phyloP scores from a whole-genome alignment of 1,284 basidiomycete species.

The Rhodotorula sp. region DNA sequence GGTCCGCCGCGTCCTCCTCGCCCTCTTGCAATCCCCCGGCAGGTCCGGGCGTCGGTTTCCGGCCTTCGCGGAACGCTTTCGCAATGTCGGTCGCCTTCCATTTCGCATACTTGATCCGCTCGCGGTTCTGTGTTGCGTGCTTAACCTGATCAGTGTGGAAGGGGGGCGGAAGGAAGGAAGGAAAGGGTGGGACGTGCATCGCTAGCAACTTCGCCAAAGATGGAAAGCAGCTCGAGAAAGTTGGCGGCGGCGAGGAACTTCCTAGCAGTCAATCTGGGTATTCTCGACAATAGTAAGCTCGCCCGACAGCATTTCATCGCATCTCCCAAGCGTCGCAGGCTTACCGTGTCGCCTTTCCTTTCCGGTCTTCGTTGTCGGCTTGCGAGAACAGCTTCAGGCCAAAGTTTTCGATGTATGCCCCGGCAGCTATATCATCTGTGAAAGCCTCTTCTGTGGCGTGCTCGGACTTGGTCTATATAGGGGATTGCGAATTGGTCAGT shows the following conservation, averaged over 20 bases:
- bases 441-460: conserved; percentile 76
- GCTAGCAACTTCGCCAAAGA: conserved; percentile 59
- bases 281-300: neutral
- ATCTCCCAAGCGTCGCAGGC: conserved; percentile 19
- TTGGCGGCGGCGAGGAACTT: conserved; percentile 83
- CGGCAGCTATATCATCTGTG: conserved; percentile 73
- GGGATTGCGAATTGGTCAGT: too few relatives aligned
- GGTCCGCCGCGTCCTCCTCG: conserved; percentile 10
- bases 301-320: neutral
- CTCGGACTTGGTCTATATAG: conserved; percentile 63
- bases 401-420: conserved; percentile 91
- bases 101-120: conserved; percentile 82
- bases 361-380: conserved; percentile 88
- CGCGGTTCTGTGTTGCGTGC: conserved; percentile 57
- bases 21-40: conserved; percentile 34
- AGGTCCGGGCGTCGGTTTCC: conserved; percentile 60
- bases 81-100: conserved; percentile 90
- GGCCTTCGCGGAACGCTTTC: conserved; percentile 82
- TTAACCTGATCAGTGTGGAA: neutral
- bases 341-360: conserved; percentile 69
- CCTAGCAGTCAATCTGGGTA: conserved; percentile 69
- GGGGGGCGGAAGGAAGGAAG: conserved; percentile 43
- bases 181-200: conserved; percentile 46
- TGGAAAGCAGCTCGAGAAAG: conserved; percentile 76
- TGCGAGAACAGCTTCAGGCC: conserved; percentile 78